A percentile compares a stretch with the other conserved stretches of the same genome.
These are phyloP conservation scores for Postia placenta DNA, from an alignment of 768 basidiomycete genomes.

Conservation along the genomic window DNA sequence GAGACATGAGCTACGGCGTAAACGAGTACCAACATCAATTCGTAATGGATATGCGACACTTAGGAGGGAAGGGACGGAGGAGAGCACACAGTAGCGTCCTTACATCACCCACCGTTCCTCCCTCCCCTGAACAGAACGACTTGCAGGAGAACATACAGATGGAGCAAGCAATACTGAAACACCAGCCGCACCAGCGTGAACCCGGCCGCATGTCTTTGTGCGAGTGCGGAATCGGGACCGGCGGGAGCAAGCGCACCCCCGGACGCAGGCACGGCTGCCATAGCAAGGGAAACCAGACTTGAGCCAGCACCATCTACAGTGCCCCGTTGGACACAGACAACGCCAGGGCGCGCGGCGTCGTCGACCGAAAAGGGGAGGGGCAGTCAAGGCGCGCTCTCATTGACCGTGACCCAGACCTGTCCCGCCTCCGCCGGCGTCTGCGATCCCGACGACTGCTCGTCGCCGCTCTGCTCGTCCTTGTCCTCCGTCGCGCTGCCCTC, in stretches of 20 bases:
- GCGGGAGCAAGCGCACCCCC: background rate
- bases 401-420: constrained; percentile 11
- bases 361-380: background rate
- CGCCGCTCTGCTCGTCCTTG: constrained; percentile 19
- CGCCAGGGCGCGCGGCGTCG: background rate
- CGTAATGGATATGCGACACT: background rate
- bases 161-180: constrained; percentile 21
- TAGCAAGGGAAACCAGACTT: background rate
- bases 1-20: background rate
- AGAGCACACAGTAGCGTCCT: background rate
- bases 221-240: constrained; percentile 6
- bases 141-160: constrained; percentile 21
- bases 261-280: background rate
- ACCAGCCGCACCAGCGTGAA: constrained; percentile 16
- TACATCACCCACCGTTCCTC: background rate
- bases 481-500: constrained; percentile 37
- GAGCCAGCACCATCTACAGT: background rate
- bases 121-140: constrained; percentile 15
- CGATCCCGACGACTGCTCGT: constrained; percentile 15
- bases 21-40: background rate
- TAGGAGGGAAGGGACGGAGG: background rate
- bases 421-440: constrained; percentile 2
- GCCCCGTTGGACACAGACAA: background rate
- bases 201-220: constrained; percentile 18
- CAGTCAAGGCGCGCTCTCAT: constrained; percentile 15